Percentiles rank a stretch among this genome's conserved stretches.
Evolutionary conservation across 306 rosid genomes (phyloP).

Genomic region (Acmispon strigosus): DNA sequence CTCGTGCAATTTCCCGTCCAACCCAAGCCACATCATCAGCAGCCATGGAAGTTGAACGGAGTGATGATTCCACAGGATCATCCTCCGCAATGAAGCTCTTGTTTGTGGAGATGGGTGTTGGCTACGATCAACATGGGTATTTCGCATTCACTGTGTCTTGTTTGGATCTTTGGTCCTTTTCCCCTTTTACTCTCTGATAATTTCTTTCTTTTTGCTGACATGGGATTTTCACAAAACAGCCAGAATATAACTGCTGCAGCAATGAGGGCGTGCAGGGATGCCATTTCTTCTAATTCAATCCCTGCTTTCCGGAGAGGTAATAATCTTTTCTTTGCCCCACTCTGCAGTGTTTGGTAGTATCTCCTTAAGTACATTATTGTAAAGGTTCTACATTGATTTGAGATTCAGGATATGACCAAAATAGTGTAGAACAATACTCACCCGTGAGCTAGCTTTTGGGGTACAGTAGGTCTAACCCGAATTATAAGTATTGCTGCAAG

Average conservation of each 20-base stretch:
- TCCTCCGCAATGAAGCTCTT: constrained; percentile 61
- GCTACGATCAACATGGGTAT: constrained; percentile 94
- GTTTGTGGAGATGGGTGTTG: constrained; percentile 98
- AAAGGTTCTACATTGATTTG: too few relatives aligned
- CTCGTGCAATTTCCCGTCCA: constrained; percentile 29
- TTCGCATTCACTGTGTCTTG: background rate
- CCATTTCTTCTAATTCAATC: constrained; percentile 89
- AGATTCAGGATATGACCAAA: too few relatives aligned
- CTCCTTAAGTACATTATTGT: background rate
- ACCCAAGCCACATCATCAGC: constrained; percentile 28
- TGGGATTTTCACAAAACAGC: constrained; percentile 32
- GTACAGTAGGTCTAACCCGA: too few relatives aligned
- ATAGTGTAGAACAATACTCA: too few relatives aligned
- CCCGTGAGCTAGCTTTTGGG: too few relatives aligned
- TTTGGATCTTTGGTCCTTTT: background rate
- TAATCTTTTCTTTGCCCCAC: background rate
- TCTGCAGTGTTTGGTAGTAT: background rate
- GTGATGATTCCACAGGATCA: constrained; percentile 20
- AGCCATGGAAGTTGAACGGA: constrained; percentile 59
- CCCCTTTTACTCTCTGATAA: background rate
- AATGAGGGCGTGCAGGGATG: constrained; percentile 93
- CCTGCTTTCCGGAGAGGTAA: constrained; percentile 91
- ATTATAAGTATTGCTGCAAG: background rate
- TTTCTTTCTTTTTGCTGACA: background rate
- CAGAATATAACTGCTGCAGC: constrained; percentile 91